Evolutionary conservation across 169 alveolate genomes (phyloP), one percentile per base, ranked within the genome.

Genomic region (Theileria annulata): DNA sequence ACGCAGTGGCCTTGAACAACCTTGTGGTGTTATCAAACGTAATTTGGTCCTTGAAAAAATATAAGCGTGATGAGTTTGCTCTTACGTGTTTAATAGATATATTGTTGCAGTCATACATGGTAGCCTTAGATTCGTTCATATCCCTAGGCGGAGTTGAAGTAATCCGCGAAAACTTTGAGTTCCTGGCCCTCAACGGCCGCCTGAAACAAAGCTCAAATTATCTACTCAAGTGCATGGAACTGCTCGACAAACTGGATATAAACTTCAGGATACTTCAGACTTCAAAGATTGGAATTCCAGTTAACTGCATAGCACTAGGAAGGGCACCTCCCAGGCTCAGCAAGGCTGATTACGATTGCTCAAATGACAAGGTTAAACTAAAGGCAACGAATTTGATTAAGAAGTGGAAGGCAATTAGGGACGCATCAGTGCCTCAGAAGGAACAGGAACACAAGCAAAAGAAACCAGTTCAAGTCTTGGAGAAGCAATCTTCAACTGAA

Each of bases 351-450:
- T 84, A 77, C 79, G 90, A 84, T 25, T 84, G 90, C 58, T 71
- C 59, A 13, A 72, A 64, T 47, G 87, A 77, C 60, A 37, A 58
- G 19, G 90, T 84, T 72, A 84, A 84, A 74, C 71, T 84, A 15
- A 84, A 84, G 75, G 90, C 90, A 23, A 77, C 90, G 4, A 80
- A 84, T 47, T 48, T 84, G 74, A 84, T 84, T 3, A 84, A 84
- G 80, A 84, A 77, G 84, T 84, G 90, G 90, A 84, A 84, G 60
- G 86, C 90, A 28, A 84, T 84, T 25, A n/a, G 90, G 12, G 90
- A 84, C 47, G 90, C 82, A 1, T 76, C 90, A 58, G 19, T 72
- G 19, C 74, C 74, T 10, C 27, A 37, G 47, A 58, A 37, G 37
- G 66, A 68, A 68, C 23, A n/a, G 63, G 76, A 68, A 5, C 30